phyloP scores from a whole-genome alignment of 2,329 filamentous ascomycete species.

The Davidsoniella virescens region DNA sequence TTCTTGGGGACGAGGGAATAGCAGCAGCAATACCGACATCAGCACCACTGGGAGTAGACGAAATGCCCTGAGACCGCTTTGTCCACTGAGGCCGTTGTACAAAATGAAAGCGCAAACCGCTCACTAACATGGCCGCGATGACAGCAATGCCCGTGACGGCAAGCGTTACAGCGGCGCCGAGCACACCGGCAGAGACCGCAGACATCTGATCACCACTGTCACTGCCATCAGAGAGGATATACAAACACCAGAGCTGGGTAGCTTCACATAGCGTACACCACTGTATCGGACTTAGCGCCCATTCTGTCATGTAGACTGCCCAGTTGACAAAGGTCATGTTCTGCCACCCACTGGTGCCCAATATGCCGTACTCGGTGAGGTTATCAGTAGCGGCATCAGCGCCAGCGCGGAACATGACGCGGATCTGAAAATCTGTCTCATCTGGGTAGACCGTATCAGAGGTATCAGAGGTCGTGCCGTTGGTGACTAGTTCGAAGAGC shows the following conservation, averaged over 20 bases:
- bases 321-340: conserved; percentile 26
- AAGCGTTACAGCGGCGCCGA: conserved; percentile 29
- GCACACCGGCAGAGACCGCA: conserved; percentile 25
- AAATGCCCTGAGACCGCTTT: no score
- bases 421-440: conserved; percentile 29
- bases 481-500: conserved; percentile 48
- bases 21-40: conserved; percentile 21
- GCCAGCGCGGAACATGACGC: conserved; percentile 40
- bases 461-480: conserved; percentile 15
- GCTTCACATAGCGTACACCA: conserved; percentile 31
- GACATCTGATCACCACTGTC: conserved; percentile 19
- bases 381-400: conserved; percentile 20
- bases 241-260: conserved; percentile 24
- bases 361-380: conserved; percentile 25
- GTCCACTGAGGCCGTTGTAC: background rate
- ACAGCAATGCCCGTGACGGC: conserved; percentile 21
- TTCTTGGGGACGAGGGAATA: no score
- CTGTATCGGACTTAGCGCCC: conserved; percentile 20
- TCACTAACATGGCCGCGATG: conserved; percentile 18
- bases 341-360: conserved; percentile 20
- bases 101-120: conserved; percentile 20
- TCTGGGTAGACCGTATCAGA: conserved; percentile 17
- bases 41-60: conserved; percentile 13
- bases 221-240: conserved; percentile 7
- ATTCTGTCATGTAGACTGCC: conserved; percentile 20